Conservation (phyloP, 257 asterid species). For the Solanum dulcamara region DNA sequence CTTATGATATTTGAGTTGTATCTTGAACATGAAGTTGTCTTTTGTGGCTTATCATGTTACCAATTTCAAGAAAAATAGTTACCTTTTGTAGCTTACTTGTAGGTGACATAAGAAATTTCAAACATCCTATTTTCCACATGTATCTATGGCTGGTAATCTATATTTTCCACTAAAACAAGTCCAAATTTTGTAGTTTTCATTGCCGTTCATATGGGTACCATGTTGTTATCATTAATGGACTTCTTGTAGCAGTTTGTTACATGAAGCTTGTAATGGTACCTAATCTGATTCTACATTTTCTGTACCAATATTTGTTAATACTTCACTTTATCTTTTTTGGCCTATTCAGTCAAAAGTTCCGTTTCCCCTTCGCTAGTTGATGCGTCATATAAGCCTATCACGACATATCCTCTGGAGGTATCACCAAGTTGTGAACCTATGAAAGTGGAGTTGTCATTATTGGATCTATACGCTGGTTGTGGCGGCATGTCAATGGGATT, state of each 20-base stretch:
- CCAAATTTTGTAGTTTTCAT: neutral
- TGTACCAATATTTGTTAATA: neutral
- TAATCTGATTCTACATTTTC: neutral
- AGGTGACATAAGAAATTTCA: neutral
- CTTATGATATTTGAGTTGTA: neutral
- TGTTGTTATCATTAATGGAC: neutral
- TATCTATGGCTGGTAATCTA: neutral
- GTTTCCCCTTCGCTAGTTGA: slow-evolving; percentile 15
- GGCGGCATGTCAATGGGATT: slow-evolving; percentile 98
- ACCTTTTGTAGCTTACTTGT: neutral
- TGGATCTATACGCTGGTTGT: slow-evolving; percentile 83
- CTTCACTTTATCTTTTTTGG: neutral
- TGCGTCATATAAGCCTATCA: slow-evolving; percentile 13
- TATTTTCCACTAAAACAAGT: neutral
- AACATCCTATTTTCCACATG: neutral
- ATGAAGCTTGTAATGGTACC: neutral
- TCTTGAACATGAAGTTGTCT: neutral
- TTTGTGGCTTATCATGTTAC: neutral
- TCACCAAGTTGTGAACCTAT: slow-evolving; percentile 27
- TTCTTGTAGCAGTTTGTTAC: neutral
- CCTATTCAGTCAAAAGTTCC: slow-evolving; percentile 11
- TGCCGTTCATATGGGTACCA: neutral
- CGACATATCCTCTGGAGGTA: slow-evolving; percentile 27
- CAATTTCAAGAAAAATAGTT: neutral
- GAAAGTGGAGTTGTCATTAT: slow-evolving; percentile 38